Conservation (phyloP, 495 filamentous ascomycete genomes). For the Amorphotheca resinae region DNA sequence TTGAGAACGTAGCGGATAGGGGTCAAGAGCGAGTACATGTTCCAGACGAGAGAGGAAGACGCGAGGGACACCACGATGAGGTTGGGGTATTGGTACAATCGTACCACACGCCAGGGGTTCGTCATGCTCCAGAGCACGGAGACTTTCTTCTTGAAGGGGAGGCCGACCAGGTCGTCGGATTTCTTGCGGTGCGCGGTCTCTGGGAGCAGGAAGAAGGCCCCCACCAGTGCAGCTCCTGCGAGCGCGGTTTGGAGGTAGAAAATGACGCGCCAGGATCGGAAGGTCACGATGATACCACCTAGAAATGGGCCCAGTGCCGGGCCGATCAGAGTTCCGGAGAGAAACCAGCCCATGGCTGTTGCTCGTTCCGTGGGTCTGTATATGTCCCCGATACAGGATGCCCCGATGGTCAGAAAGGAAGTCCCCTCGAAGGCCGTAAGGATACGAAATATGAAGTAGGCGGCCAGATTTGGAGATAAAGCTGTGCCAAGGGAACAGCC, state of each 20-base stretch:
- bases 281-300: constrained; percentile 58
- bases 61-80: constrained; percentile 48
- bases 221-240: constrained; percentile 40
- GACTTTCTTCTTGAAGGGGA: constrained; percentile 33
- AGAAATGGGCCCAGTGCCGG: constrained; percentile 59
- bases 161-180: constrained; percentile 40
- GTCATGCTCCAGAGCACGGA: constrained; percentile 43
- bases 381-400: constrained; percentile 51
- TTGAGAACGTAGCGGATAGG: constrained; percentile 66
- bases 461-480: constrained; percentile 48
- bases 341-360: constrained; percentile 57
- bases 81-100: constrained; percentile 54
- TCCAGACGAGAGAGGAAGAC: constrained; percentile 53
- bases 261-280: constrained; percentile 52
- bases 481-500: constrained; percentile 54
- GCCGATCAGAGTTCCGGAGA: constrained; percentile 56
- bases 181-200: constrained; percentile 54
- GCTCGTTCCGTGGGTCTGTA: constrained; percentile 53
- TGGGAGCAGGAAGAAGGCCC: constrained; percentile 52
- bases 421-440: constrained; percentile 63
- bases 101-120: constrained; percentile 48
- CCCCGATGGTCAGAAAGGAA: constrained; percentile 52
- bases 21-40: constrained; percentile 60
- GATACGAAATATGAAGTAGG: constrained; percentile 58
- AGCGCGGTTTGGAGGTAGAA: constrained; percentile 64